Evolutionary conservation across 1,139 yeast species (phyloP), one percentile per base, ranked within the genome.

Genomic region (Hyphopichia burtonii): DNA sequence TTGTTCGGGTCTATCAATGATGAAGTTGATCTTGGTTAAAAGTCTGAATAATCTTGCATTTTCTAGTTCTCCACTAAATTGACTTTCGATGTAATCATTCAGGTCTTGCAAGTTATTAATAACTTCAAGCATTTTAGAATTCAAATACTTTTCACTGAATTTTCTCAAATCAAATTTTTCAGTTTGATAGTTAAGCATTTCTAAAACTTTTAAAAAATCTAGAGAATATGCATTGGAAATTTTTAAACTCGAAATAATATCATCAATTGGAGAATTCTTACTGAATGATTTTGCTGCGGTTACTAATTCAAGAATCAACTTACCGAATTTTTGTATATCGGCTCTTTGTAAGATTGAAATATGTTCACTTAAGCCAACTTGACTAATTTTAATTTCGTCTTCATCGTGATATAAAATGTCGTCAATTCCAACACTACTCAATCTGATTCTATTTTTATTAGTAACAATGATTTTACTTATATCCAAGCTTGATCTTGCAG

Each of bases 1-100:
- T 39, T 68, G 71, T 51, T 84, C 94, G 3, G 94, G 88, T 47
- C 94, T 74, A 50, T 86, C 94, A 46, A 84, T 71, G 35, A 90
- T 79, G 51, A 85, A 85, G 55, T 88, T 89, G 40, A 93, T 67
- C 65, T 94, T 93, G 45, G 90, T 74, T 56, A 93, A 67, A 34
- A 94, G 71, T 46, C 99, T 75, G 53, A 91, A 90, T 28, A 93
- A 65, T 45, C 99, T 73, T 4, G 89, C 95, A 63, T 93, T 93
- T 61, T 93, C 99, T 27, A 91, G 68, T 61, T 93, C 98, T 40
- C 78, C 74, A 20, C 80, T 61, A 34, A 94, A 66, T 49, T 81
- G 82, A 2, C 78, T 67, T 59, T 90, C 96, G 50, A 82, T 69
- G 50, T 67, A 76, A 56, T 91, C 97, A 17, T 74, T 69, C 44